Evolutionary conservation across 2,329 filamentous ascomycete genomes (phyloP).

Genomic region (Elsinoe fawcettii): DNA sequence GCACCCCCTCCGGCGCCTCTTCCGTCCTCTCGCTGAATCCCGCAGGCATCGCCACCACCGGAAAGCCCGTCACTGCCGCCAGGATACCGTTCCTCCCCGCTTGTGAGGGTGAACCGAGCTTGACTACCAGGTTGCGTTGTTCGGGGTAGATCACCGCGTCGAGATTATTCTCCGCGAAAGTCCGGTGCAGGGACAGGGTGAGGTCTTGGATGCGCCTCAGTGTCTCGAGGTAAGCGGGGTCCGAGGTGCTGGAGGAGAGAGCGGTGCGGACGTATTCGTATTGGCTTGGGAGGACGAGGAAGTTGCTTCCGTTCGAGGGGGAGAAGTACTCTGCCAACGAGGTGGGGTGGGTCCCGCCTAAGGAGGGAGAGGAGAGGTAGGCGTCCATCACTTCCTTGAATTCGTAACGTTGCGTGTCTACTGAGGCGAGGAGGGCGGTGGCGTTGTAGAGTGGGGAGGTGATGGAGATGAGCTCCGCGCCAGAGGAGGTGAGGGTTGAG

Average conservation of each 20-base stretch:
- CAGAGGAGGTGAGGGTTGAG: constrained; percentile 38
- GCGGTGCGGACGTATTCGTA: constrained; percentile 48
- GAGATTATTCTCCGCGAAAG: constrained; percentile 43
- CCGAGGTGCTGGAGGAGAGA: constrained; percentile 45
- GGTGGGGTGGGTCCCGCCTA: constrained; percentile 37
- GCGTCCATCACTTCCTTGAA: constrained; percentile 48
- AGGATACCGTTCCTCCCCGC: constrained; percentile 53
- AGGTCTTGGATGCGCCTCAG: constrained; percentile 46
- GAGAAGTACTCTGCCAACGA: constrained; percentile 46
- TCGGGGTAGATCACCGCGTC: constrained; percentile 58
- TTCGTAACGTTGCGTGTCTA: constrained; percentile 56
- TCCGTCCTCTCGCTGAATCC: constrained; percentile 45
- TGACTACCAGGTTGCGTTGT: constrained; percentile 56
- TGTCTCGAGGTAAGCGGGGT: constrained; percentile 42
- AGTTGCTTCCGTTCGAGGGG: constrained; percentile 36
- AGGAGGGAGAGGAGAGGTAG: constrained; percentile 45
- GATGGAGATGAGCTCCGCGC: constrained; percentile 46
- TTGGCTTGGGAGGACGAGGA: constrained; percentile 53
- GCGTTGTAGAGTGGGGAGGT: constrained; percentile 45
- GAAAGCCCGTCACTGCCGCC: constrained; percentile 46
- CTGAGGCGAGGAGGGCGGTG: constrained; percentile 37
- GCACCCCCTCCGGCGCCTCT: constrained; percentile 50
- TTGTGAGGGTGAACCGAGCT: constrained; percentile 50
- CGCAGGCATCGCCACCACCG: constrained; percentile 47
- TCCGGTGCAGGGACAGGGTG: constrained; percentile 42